A percentile compares a stretch with the other conserved stretches of the same genome.
These are phyloP conservation scores for Kandelia obovata DNA, from an alignment of 345 rosid genomes.

Conservation along the genomic window DNA sequence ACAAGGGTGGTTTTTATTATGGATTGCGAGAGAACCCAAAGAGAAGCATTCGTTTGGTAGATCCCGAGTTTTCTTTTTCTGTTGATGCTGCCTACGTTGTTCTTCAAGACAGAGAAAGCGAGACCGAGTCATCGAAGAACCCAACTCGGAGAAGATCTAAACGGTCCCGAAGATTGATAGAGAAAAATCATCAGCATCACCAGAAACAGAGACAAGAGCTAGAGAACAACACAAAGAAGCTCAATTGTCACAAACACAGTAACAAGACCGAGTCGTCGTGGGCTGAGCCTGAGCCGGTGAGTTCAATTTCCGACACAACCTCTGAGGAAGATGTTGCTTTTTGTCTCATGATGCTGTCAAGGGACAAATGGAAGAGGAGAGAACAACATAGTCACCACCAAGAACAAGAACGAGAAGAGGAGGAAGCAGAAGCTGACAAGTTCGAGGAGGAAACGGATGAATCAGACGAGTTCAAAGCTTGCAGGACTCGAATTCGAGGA, in stretches of 20 bases:
- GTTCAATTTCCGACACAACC: conserved; percentile 73
- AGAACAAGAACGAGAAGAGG: conserved; percentile 9
- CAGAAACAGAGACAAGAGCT: conserved; percentile 24
- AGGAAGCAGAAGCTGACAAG: conserved; percentile 31
- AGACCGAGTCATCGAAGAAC: conserved; percentile 71
- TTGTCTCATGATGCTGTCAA: conserved; percentile 88
- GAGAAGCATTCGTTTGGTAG: conserved; percentile 50
- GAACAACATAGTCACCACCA: conserved; percentile 14
- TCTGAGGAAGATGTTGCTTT: conserved; percentile 89
- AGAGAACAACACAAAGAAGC: conserved; percentile 16
- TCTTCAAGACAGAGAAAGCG: conserved; percentile 71
- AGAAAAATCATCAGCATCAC: conserved; percentile 19
- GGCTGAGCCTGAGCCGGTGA: conserved; percentile 57
- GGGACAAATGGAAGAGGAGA: conserved; percentile 68
- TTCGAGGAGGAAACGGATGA: conserved; percentile 46
- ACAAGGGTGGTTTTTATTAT: conserved; percentile 26
- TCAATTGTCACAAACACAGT: conserved; percentile 6
- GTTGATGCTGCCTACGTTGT: conserved; percentile 48
- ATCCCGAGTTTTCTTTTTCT: conserved; percentile 54
- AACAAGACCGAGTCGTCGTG: conserved; percentile 16
- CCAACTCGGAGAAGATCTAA: conserved; percentile 64
- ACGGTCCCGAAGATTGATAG: conserved; percentile 37
- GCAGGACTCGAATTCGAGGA: conserved; percentile 37
- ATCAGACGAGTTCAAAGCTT: conserved; percentile 29
- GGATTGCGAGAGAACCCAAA: conserved; percentile 57